A percentile compares a stretch with the other conserved stretches of the same genome.
These are phyloP conservation scores for Neurospora sp. DNA, from an alignment of 2,329 filamentous ascomycete genomes.

Conservation along the genomic window DNA sequence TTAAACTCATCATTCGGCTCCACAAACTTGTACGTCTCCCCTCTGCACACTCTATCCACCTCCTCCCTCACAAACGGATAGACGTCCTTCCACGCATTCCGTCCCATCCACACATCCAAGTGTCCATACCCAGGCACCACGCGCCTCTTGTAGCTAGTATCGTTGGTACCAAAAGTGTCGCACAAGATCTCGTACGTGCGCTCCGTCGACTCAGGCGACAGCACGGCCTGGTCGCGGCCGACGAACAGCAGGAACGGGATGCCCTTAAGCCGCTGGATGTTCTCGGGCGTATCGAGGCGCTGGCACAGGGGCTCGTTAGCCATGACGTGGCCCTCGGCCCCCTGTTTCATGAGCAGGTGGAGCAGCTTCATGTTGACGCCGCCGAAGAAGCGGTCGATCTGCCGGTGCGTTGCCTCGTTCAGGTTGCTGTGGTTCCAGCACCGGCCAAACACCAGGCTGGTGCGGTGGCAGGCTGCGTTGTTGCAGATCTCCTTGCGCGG, in stretches of 20 bases:
- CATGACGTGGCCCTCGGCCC: conserved; percentile 39
- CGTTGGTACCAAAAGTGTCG: conserved; percentile 35
- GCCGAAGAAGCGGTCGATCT: conserved; percentile 51
- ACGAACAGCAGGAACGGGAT: conserved; percentile 48
- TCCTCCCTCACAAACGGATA: conserved; percentile 46
- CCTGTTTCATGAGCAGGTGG: conserved; percentile 46
- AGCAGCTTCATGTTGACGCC: conserved; percentile 52
- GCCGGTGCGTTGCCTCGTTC: conserved; percentile 53
- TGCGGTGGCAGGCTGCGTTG: conserved; percentile 51
- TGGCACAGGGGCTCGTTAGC: conserved; percentile 38
- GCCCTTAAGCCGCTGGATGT: conserved; percentile 38
- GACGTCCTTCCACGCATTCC: conserved; percentile 48
- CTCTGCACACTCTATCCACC: conserved; percentile 41
- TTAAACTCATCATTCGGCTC: conserved; percentile 35
- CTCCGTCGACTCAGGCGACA: conserved; percentile 43
- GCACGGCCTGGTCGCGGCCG: conserved; percentile 46
- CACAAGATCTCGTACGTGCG: conserved; percentile 42
- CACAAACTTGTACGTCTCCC: conserved; percentile 30
- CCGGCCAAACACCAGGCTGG: conserved; percentile 49
- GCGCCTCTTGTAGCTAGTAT: conserved; percentile 35
- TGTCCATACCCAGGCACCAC: conserved; percentile 50
- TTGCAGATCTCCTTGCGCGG: conserved; percentile 47
- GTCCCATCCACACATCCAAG: conserved; percentile 53
- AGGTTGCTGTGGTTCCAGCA: conserved; percentile 57
- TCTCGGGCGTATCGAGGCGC: conserved; percentile 37